Conservation (phyloP, 495 filamentous ascomycete genomes). For the Letharia columbiana region DNA sequence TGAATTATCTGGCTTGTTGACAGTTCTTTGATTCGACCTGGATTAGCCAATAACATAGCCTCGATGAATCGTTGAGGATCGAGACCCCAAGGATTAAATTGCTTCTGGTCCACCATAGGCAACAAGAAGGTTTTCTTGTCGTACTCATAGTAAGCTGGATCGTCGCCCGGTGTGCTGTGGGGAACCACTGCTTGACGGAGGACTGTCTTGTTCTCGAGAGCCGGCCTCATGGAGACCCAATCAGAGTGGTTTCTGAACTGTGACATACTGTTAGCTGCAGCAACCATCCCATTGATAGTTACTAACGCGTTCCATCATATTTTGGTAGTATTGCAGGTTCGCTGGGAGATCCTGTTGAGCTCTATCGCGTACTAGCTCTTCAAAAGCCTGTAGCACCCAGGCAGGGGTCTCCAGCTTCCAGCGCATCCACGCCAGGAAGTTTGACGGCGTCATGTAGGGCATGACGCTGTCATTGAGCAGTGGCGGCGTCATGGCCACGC, state of each 20-base stretch:
- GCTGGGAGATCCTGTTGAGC: no score
- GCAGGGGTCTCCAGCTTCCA: no score
- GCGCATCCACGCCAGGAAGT: no score
- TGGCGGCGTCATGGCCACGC: no score
- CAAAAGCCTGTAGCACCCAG: no score
- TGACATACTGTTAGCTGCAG: background rate
- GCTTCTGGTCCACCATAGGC: background rate
- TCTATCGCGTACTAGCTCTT: no score
- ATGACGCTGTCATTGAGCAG: no score
- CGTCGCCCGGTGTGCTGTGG: background rate
- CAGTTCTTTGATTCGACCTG: no score
- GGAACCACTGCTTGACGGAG: background rate
- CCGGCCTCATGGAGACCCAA: background rate
- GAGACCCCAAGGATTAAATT: background rate
- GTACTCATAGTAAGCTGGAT: background rate
- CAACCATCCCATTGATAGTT: background rate
- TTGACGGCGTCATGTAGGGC: no score
- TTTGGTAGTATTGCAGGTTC: no score
- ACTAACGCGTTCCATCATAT: background rate
- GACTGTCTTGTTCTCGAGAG: background rate
- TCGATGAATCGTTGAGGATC: background rate
- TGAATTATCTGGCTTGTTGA: no score
- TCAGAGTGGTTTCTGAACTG: background rate
- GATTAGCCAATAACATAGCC: background rate
- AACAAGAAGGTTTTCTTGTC: background rate